Evolutionary conservation across 345 rosid species (phyloP), one percentile per base, ranked within the genome.

Genomic region (Leavenworthia alabamica): DNA sequence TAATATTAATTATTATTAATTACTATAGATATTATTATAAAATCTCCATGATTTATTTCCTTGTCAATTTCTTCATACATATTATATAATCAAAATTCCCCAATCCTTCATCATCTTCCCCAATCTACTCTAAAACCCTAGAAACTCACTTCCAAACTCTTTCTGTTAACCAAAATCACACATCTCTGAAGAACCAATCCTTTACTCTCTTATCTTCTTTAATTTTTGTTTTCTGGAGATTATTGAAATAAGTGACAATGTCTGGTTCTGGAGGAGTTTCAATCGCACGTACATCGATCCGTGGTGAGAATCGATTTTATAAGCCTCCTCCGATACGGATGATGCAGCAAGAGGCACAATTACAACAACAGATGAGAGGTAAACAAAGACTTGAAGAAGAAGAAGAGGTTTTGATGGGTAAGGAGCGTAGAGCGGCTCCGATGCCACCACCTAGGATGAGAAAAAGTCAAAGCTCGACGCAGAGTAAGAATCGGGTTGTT

Each of bases 231-330:
- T n/a, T n/a, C n/a, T n/a, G n/a, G n/a, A n/a, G n/a, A n/a, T 47
- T 55, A 47, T 37, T 40, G 12, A 2, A 10, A 56, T 9, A 10
- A 23, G 51, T 46, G 36, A 63, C 70, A 68, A 81, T 81, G 85
- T 69, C 81, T 39, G 80, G 76, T 29, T 71, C 77, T 2, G 77
- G 79, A 49, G 73, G 77, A 10, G 80, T 60, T 67, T 74, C 80
- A 48, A 75, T 70, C 58, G 76, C 68, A 2, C 62, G 77, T 2
- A 57, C 75, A 24, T 68, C 74, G 56, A 49, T 67, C 60, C 68
- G 78, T 3, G 86, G 81, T 2, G 83, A 77, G 70, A 72, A 72
- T 52, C 76, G 83, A 14, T 79, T 81, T 49, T 79, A 81, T 36
- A 64, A 79, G 10, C 81, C 83, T 7, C 86, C 83, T 7, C 64